A percentile compares a stretch with the other conserved stretches of the same genome.
Conservation (phyloP, 1,139 yeast genomes). For the Pichia sp. region DNA sequence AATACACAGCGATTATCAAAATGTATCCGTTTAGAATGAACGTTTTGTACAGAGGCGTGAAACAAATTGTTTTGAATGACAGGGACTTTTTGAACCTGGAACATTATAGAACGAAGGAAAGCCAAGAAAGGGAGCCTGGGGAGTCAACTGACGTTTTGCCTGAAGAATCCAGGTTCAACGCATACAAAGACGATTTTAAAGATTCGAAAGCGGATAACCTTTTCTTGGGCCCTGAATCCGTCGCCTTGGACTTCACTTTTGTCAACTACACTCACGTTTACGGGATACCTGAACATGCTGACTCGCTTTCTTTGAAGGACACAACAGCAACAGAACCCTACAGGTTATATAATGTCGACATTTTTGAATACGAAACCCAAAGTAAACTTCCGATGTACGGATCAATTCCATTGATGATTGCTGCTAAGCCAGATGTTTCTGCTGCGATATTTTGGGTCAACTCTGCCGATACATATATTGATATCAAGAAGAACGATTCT, state of each 20-base stretch:
- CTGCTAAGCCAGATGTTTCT: conserved; percentile 53
- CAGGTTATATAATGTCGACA: conserved; percentile 85
- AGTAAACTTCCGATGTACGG: conserved; percentile 93
- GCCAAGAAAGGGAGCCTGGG: conserved; percentile 34
- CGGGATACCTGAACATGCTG: conserved; percentile 97
- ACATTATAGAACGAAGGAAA: conserved; percentile 54
- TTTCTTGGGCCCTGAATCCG: conserved; percentile 87
- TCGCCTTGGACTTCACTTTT: conserved; percentile 74
- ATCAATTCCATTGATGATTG: conserved; percentile 81
- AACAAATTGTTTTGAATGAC: conserved; percentile 62
- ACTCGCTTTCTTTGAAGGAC: conserved; percentile 65
- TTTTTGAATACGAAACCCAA: conserved; percentile 82
- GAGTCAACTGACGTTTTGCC: conserved; percentile 41
- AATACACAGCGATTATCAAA: conserved; percentile 34
- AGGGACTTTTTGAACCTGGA: conserved; percentile 70
- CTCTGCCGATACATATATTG: conserved; percentile 88
- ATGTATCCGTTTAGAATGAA: conserved; percentile 52
- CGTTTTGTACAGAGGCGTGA: conserved; percentile 42
- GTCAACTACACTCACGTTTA: conserved; percentile 59
- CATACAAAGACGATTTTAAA: conserved; percentile 57
- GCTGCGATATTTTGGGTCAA: conserved; percentile 90
- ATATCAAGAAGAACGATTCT: conserved; percentile 44
- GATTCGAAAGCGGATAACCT: conserved; percentile 58
- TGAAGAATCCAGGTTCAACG: conserved; percentile 54
- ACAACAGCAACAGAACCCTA: conserved; percentile 67